Evolutionary conservation across 2,329 filamentous ascomycete species (phyloP), one percentile per base, ranked within the genome.

Genomic region (Aschersonia sp.): DNA sequence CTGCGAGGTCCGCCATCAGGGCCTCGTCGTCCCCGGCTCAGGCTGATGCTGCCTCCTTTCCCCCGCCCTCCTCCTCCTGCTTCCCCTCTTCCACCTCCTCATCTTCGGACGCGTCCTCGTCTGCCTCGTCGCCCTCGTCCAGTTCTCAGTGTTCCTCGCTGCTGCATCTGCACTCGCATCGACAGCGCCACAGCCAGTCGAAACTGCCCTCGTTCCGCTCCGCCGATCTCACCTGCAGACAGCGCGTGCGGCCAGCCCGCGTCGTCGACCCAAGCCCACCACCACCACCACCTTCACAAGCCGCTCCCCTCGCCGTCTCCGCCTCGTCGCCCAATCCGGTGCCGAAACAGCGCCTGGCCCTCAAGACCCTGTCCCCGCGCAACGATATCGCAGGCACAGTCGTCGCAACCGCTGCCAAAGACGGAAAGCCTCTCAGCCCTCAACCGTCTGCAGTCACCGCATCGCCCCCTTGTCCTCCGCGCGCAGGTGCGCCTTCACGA

Each of bases 191-290:
- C 59, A 76, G 68, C 56, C 70, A 73, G 40, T 77, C 74, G 51
- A 77, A 77, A 55, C 61, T 77, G 53, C 74, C 75, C 31, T 67
- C 73, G 29, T 75, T 72, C 59, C 74, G 74, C 50, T 74, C 74
- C 56, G 73, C 77, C 61, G 62, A 71, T 48, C 46, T 44, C 49
- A 48, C 52, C 50, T 51, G 51, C 43, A 49, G 52, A 45, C 51
- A 47, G 49, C 48, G 48, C 40, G 9, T 6, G 40, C 40, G n/a
- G 7, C 40, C 40, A 42, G 40, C 20, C 3, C 40, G n/a, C 9
- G 9, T 12, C 40, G n/a, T n/a, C n/a, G n/a, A n/a, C n/a, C n/a
- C 32, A 6, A 12, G 32, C 32, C 12, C 43, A 46, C 47, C 51
- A 51, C 45, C 50, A 47, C 45, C 53, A 58, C 49, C 52, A 44